A percentile compares a stretch with the other conserved stretches of the same genome.
Evolutionary conservation across 768 basidiomycete species (phyloP).

Genomic region (Infundibulicybe gibba): DNA sequence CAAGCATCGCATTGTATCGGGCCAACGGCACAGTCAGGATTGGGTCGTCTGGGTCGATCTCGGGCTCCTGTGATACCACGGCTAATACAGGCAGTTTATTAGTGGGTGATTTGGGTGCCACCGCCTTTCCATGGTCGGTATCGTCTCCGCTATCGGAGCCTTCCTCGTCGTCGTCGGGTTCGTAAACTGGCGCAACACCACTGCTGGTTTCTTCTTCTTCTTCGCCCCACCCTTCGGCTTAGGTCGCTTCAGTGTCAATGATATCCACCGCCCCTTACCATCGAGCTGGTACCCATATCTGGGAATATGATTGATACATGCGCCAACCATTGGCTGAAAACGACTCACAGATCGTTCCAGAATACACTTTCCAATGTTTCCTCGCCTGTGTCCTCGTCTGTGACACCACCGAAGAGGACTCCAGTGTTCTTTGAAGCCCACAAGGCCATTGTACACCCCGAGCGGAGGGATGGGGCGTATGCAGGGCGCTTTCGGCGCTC

Average conservation of each 20-base stretch:
- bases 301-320: neutral
- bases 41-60: slow-evolving; percentile 62
- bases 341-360: slow-evolving; percentile 77
- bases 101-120: neutral
- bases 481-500: slow-evolving; percentile 73
- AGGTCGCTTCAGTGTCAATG: slow-evolving; percentile 70
- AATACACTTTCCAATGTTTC: slow-evolving; percentile 84
- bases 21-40: slow-evolving; percentile 58
- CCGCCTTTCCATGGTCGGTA: neutral
- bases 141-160: slow-evolving; percentile 11
- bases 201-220: slow-evolving; percentile 39
- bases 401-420: slow-evolving; percentile 83
- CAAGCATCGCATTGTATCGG: slow-evolving; percentile 87
- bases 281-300: slow-evolving; percentile 78
- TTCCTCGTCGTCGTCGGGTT: slow-evolving; percentile 14
- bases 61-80: slow-evolving; percentile 12
- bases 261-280: slow-evolving; percentile 77
- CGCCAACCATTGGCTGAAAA: neutral
- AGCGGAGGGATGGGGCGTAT: slow-evolving; percentile 66
- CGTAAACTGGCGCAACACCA: slow-evolving; percentile 8
- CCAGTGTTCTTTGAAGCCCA: slow-evolving; percentile 71
- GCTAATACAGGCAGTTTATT: neutral
- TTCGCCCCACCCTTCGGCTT: slow-evolving; percentile 46
- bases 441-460: slow-evolving; percentile 84
- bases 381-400: slow-evolving; percentile 82